Evolutionary conservation across 306 rosid genomes (phyloP).

Genomic region (Rosa rugosa): DNA sequence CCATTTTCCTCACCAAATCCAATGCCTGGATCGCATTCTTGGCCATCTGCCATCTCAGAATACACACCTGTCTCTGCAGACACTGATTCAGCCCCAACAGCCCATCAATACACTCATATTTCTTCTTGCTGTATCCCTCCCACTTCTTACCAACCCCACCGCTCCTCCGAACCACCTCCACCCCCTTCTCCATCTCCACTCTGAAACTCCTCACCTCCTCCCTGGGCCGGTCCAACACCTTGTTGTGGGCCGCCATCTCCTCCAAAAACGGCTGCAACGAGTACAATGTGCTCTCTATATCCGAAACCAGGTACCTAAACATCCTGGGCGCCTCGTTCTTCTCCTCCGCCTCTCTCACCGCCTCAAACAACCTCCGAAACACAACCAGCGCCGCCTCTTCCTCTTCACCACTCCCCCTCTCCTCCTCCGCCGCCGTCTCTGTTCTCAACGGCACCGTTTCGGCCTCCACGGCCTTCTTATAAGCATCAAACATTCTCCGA

Average conservation of each 20-base stretch:
- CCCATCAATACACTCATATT: background rate
- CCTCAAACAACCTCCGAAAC: background rate
- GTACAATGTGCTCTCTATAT: background rate
- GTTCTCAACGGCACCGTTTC: background rate
- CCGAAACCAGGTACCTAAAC: background rate
- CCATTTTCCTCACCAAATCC: background rate
- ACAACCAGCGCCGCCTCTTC: background rate
- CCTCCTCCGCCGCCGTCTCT: no score
- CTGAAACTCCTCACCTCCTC: background rate
- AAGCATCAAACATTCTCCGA: background rate
- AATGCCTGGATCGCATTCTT: background rate
- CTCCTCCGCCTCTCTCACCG: background rate
- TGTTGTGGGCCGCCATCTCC: background rate
- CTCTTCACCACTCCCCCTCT: background rate
- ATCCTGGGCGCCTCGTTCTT: background rate
- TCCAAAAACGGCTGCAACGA: background rate
- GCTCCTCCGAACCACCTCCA: background rate
- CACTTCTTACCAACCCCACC: background rate
- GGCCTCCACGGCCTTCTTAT: background rate
- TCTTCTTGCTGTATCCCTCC: background rate
- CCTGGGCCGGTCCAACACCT: background rate
- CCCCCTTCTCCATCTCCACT: background rate
- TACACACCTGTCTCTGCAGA: background rate
- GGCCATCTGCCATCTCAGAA: background rate
- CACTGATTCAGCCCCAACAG: background rate